phyloP scores from a whole-genome alignment of 208 protist genomes.

The Trypanosoma platydactyli region DNA sequence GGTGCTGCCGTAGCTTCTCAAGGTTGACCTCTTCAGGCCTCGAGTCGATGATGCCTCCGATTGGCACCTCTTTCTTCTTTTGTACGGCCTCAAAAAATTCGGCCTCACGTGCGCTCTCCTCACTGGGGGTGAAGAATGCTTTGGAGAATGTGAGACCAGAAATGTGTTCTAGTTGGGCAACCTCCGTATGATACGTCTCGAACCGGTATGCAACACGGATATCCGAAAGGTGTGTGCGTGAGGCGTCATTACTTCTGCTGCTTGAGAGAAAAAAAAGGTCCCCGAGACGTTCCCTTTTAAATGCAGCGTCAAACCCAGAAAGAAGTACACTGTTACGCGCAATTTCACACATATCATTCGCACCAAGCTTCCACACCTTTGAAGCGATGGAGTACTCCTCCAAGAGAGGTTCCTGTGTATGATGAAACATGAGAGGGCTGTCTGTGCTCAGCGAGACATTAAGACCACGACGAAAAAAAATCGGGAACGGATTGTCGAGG shows the following conservation, averaged over 20 bases:
- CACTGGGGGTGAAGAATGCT: conserved; percentile 62
- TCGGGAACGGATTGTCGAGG: conserved; percentile 95
- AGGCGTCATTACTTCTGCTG: conserved; percentile 83
- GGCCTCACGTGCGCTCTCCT: conserved; percentile 60
- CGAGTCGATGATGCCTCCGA: conserved; percentile 64
- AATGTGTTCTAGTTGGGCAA: conserved; percentile 83
- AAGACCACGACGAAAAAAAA: conserved; percentile 94
- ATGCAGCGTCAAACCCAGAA: conserved; percentile 76
- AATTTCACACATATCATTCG: conserved; percentile 93
- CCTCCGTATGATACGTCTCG: conserved; percentile 90
- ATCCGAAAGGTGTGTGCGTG: conserved; percentile 82
- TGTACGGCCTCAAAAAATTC: conserved; percentile 27
- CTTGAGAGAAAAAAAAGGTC: conserved; percentile 86
- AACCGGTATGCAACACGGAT: conserved; percentile 89
- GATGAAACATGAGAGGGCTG: conserved; percentile 95
- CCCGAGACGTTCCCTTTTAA: conserved; percentile 87
- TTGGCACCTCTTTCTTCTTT: conserved; percentile 29
- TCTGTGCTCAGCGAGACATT: conserved; percentile 97
- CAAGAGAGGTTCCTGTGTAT: conserved; percentile 94
- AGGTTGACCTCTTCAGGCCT: conserved; percentile 73
- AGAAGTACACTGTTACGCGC: conserved; percentile 88
- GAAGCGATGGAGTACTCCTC: conserved; percentile 94
- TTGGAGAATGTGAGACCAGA: conserved; percentile 73
- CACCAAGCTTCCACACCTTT: conserved; percentile 91
- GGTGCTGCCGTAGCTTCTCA: conserved; percentile 54